phyloP scores from a whole-genome alignment of 1,284 basidiomycete genomes.

The Hymenochaete sp. region DNA sequence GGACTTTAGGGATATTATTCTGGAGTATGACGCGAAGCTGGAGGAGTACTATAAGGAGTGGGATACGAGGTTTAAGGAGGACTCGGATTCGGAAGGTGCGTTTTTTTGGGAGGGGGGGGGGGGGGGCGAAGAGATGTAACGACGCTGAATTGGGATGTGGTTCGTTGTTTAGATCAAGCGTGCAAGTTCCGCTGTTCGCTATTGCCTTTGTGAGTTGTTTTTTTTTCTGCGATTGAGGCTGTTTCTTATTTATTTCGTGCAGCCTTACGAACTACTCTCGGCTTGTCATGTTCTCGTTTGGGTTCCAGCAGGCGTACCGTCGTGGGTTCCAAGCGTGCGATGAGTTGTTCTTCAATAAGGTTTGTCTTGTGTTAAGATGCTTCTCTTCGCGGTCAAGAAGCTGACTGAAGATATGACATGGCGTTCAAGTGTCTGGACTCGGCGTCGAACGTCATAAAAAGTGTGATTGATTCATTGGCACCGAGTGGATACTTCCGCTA shows the following conservation, averaged over 20 bases:
- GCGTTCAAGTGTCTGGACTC: constrained; percentile 53
- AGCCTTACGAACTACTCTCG: constrained; percentile 70
- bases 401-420: constrained; percentile 11
- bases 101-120: neutral
- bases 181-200: constrained; percentile 58
- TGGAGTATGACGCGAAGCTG: constrained; percentile 50
- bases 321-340: constrained; percentile 57
- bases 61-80: constrained; percentile 44
- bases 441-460: constrained; percentile 58
- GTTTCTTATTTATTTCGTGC: neutral
- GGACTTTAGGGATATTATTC: constrained; percentile 57
- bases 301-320: constrained; percentile 73
- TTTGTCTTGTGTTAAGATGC: constrained; percentile 28
- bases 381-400: neutral
- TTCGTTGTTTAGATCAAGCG: constrained; percentile 40
- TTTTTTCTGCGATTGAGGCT: constrained; percentile 13
- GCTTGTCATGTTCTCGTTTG: constrained; percentile 81
- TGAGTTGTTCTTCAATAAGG: constrained; percentile 61
- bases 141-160: too few species aligned
- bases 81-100: constrained; percentile 47
- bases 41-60: constrained; percentile 57
- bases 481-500: constrained; percentile 74
- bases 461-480: constrained; percentile 55
- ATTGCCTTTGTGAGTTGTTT: constrained; percentile 58
- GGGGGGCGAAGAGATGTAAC: neutral